phyloP scores from a whole-genome alignment of 2,329 filamentous ascomycete genomes.

The Arthrobotrys entomopaga region DNA sequence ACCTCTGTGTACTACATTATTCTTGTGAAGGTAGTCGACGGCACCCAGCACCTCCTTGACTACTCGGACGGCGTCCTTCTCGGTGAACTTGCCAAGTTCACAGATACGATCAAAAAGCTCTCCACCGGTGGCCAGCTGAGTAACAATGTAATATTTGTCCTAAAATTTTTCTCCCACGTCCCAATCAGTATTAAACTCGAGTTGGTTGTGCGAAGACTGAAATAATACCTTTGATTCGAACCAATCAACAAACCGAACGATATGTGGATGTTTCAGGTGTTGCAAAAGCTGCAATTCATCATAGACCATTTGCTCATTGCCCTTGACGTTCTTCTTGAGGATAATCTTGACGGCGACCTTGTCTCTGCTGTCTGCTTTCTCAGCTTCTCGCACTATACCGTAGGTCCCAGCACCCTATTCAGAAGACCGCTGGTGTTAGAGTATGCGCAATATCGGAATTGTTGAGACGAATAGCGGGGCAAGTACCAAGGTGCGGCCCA shows the following conservation, averaged over 20 bases:
- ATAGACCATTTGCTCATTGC: slow-evolving; percentile 98
- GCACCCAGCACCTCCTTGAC: slow-evolving; percentile 93
- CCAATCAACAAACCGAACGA: slow-evolving; percentile 98
- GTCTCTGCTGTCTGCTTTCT: slow-evolving; percentile 73
- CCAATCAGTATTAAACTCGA: neutral
- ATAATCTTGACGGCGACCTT: slow-evolving; percentile 99
- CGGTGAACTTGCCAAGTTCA: slow-evolving; percentile 96
- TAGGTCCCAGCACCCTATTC: slow-evolving; percentile 86
- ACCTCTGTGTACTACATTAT: slow-evolving; percentile 97
- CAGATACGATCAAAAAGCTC: slow-evolving; percentile 98
- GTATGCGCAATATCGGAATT: neutral
- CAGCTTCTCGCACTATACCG: slow-evolving; percentile 95
- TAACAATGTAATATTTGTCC: slow-evolving; percentile 99
- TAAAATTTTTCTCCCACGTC: slow-evolving; percentile 62
- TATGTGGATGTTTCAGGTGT: slow-evolving; percentile 88
- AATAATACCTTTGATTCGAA: slow-evolving; percentile 91
- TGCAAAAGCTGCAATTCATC: slow-evolving; percentile 96
- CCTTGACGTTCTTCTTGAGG: slow-evolving; percentile 98
- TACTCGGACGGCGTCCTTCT: slow-evolving; percentile 95
- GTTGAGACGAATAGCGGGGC: slow-evolving; percentile 4
- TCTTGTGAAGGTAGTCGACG: slow-evolving; percentile 91
- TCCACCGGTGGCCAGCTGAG: slow-evolving; percentile 91
- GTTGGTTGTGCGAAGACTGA: neutral
- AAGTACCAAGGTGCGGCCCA: slow-evolving; percentile 79
- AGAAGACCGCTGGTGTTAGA: slow-evolving; percentile 4